Percentiles rank a stretch among this genome's conserved stretches.
phyloP scores from a whole-genome alignment of 176 grass and related monocot species.

The Oryza punctata region DNA sequence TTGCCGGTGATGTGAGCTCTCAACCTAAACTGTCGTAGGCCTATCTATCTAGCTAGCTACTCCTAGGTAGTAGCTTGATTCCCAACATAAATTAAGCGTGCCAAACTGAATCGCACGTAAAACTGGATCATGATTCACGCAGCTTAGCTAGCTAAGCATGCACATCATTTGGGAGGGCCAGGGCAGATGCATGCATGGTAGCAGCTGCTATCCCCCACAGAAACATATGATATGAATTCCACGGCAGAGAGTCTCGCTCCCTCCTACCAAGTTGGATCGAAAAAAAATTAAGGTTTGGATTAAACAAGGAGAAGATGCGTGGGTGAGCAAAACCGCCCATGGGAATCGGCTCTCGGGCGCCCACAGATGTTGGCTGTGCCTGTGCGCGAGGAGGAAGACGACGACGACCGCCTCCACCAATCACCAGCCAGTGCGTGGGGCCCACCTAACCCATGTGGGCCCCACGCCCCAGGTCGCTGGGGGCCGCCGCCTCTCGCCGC shows the following conservation, averaged over 20 bases:
- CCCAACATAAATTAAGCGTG: background rate
- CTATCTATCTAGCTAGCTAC: background rate
- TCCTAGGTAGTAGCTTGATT: background rate
- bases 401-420: background rate
- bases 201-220: background rate
- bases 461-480: background rate
- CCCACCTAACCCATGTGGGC: too few relatives aligned
- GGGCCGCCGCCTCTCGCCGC: background rate
- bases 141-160: background rate
- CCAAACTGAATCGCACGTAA: background rate
- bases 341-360: slow-evolving; percentile 14
- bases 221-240: background rate
- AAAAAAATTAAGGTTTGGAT: background rate
- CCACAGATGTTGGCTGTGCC: slow-evolving; percentile 4
- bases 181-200: background rate
- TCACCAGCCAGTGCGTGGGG: background rate
- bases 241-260: background rate
- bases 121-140: background rate
- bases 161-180: background rate
- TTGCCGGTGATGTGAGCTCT: background rate
- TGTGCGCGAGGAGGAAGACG: background rate
- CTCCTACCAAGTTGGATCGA: slow-evolving; percentile 40
- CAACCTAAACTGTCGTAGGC: background rate
- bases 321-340: slow-evolving; percentile 37
- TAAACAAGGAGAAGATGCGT: slow-evolving; percentile 14